These are phyloP conservation scores for Verticillium nubilum DNA, from an alignment of 2,329 filamentous ascomycete species.

Conservation along the genomic window DNA sequence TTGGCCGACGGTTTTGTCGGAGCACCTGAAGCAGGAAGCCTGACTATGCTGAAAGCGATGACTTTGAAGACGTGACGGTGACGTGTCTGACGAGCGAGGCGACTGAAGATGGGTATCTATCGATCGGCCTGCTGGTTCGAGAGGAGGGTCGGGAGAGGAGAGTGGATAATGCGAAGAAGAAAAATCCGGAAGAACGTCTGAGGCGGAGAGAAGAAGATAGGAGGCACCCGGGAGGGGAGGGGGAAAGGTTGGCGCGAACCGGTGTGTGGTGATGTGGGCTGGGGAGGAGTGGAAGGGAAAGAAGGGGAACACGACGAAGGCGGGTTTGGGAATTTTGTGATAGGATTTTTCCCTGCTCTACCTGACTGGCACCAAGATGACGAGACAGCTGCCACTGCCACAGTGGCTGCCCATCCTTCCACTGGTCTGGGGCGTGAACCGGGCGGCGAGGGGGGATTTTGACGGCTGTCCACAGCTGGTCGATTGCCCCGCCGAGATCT, in stretches of 20 bases:
- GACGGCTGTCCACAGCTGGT: background rate
- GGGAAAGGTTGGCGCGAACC: conserved; percentile 33
- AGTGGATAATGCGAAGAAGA: conserved; percentile 1
- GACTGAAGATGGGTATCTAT: background rate
- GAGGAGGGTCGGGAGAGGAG: background rate
- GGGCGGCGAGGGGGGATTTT: background rate
- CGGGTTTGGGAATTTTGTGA: conserved; percentile 1
- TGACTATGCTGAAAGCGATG: background rate
- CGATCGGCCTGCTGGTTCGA: background rate
- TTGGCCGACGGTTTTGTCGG: background rate
- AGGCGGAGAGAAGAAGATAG: background rate
- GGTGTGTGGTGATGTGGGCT: conserved; percentile 26
- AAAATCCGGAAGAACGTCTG: conserved; percentile 4
- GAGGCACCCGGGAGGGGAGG: conserved; percentile 5
- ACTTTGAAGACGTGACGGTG: background rate
- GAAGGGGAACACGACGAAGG: conserved; percentile 9
- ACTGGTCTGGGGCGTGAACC: too few species aligned
- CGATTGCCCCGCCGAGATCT: background rate
- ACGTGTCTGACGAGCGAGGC: background rate
- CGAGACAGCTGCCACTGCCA: background rate
- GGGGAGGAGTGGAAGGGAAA: conserved; percentile 9
- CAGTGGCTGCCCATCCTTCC: too few species aligned
- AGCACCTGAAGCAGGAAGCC: background rate
- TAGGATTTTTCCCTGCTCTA: background rate
- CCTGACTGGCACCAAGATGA: background rate